Percentiles rank a stretch among this genome's conserved stretches.
These are phyloP conservation scores for Batkoa obscura DNA, from an alignment of 371 early-diverging fungal species.

Conservation along the genomic window DNA sequence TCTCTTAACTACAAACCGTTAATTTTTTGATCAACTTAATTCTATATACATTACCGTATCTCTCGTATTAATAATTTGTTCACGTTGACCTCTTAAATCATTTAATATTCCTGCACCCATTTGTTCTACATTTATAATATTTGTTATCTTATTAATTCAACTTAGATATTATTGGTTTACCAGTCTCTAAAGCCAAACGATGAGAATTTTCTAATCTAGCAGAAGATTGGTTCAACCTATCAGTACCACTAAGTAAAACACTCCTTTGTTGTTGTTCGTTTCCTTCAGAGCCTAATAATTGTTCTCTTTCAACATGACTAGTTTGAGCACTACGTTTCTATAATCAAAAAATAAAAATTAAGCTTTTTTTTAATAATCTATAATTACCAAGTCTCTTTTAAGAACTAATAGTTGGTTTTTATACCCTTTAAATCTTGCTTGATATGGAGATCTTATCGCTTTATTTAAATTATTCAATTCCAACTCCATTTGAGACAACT, in stretches of 20 bases:
- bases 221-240: constrained; percentile 55
- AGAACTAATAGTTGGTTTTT: not conserved
- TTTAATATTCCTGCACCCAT: constrained; percentile 68
- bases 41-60: constrained; percentile 40
- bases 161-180: constrained; percentile 10
- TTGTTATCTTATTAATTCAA: not conserved
- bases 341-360: not conserved
- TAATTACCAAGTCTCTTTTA: not conserved
- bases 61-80: constrained; percentile 70
- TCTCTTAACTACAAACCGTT: constrained; percentile 20
- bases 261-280: constrained; percentile 38
- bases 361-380: not conserved
- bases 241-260: constrained; percentile 63
- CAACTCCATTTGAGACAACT: constrained; percentile 3
- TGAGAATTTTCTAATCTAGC: constrained; percentile 72
- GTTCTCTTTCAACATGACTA: constrained; percentile 22
- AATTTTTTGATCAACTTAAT: not conserved
- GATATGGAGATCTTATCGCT: not conserved
- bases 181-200: constrained; percentile 76
- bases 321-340: constrained; percentile 5
- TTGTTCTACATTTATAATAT: constrained; percentile 23
- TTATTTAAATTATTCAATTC: not conserved
- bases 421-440: not conserved
- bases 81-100: constrained; percentile 66
- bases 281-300: constrained; percentile 9